Evolutionary conservation across 306 rosid species (phyloP), one percentile per base, ranked within the genome.

Genomic region (Parietaria judaica): DNA sequence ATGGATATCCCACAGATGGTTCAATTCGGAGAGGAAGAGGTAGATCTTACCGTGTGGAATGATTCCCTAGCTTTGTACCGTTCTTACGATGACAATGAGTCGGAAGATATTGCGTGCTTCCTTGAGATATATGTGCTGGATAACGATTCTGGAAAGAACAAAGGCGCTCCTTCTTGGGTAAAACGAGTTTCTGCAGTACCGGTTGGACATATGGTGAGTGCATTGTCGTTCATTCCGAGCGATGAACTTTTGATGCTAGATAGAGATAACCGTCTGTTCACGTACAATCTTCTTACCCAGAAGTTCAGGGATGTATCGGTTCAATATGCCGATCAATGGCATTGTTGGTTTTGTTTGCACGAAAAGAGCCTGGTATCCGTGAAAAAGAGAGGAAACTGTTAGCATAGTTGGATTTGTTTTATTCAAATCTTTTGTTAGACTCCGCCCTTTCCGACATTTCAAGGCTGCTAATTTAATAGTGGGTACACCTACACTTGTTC

Each of bases 161-260:
- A 47, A 10, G 56, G 49, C 51, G 55, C 57, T 23, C 31, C 31
- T 63, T 37, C 59, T 31, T 70, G 74, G 74, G 48, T 49, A 11
- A 63, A 56, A 9, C 49, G 14, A 6, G 1, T 54, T 0, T 3
- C 15, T 6, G 13, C 63, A 1, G 52, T 45, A 5, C 58, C 63
- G 0, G 0, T 41, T 3, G 10, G 5, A 36, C 31, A 14, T 6
- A 37, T 63, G 13, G 46, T 10, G 4, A 3, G 3, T 11, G 8
- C 11, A 6, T 5, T 69, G 2, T 9, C 47, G 9, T 44, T 61
- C 14, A 23, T 45, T 56, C 15, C 16, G 4, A 36, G 34, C 2
- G 39, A 58, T 7, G 51, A 69, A 14, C 5, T 64, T 6, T 52
- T 63, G 12, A 3, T 63, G 45, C 64, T 6, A 11, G 23, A 11